phyloP scores from a whole-genome alignment of 805 yeast genomes.

The Torulaspora delbrueckii region DNA sequence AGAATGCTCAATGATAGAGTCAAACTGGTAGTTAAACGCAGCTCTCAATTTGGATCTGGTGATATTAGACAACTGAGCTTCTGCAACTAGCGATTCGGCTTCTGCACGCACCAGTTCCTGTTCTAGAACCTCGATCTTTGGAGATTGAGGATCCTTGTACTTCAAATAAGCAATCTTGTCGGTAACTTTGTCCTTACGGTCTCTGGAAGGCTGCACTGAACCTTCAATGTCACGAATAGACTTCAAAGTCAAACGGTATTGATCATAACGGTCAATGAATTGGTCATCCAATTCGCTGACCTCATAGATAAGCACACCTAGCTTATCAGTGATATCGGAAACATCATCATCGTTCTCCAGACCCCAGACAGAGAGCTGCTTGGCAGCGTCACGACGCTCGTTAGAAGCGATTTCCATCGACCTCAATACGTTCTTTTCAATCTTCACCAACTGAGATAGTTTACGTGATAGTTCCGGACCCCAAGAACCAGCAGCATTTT shows the following conservation, averaged over 20 bases:
- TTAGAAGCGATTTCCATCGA: constrained; percentile 70
- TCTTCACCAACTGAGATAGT: constrained; percentile 67
- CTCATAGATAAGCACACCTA: constrained; percentile 78
- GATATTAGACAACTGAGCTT: constrained; percentile 83
- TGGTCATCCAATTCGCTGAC: constrained; percentile 84
- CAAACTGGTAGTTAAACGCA: constrained; percentile 79
- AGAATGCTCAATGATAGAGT: constrained; percentile 77
- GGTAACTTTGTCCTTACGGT: constrained; percentile 78
- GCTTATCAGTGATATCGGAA: constrained; percentile 78
- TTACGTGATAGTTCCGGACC: constrained; percentile 79
- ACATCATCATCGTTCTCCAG: constrained; percentile 82
- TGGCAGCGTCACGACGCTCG: constrained; percentile 78
- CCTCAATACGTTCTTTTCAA: constrained; percentile 77
- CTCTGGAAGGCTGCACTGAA: constrained; percentile 83
- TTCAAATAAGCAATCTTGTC: constrained; percentile 80
- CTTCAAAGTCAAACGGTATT: constrained; percentile 77
- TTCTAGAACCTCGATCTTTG: constrained; percentile 71
- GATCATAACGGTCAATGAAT: constrained; percentile 80
- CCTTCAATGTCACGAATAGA: constrained; percentile 80
- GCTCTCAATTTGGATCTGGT: constrained; percentile 84
- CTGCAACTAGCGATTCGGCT: constrained; percentile 87
- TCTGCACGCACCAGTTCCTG: constrained; percentile 89
- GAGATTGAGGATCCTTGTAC: constrained; percentile 81
- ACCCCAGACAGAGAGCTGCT: constrained; percentile 82
- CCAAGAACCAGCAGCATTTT: constrained; percentile 68